Conservation (phyloP, 768 basidiomycete genomes). For the Serendipita vermifera region DNA sequence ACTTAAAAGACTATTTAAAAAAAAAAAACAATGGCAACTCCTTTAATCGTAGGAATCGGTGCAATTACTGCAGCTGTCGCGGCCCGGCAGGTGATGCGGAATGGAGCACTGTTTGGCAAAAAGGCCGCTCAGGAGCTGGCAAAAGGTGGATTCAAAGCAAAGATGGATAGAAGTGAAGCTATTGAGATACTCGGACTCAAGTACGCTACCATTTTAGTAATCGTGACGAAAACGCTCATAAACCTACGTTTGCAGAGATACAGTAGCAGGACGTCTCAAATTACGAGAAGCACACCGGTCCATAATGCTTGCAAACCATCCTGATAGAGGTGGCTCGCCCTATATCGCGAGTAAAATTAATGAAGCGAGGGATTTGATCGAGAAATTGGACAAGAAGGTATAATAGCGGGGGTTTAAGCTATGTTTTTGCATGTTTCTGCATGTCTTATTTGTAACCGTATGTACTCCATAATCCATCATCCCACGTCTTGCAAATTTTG, state of each 20-base stretch:
- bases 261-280: constrained; percentile 53
- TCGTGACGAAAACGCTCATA: not conserved
- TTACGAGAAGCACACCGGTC: constrained; percentile 92
- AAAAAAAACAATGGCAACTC: constrained; percentile 56
- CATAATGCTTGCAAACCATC: constrained; percentile 98
- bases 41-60: constrained; percentile 61
- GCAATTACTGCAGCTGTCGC: constrained; percentile 64
- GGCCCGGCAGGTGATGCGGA: constrained; percentile 56
- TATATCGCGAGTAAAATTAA: constrained; percentile 98
- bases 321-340: constrained; percentile 95
- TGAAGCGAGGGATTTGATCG: constrained; percentile 88
- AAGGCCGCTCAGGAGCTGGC: constrained; percentile 66
- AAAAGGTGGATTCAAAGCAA: constrained; percentile 86
- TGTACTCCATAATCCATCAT: no score
- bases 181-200: constrained; percentile 82
- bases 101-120: constrained; percentile 41
- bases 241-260: constrained; percentile 45
- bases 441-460: not conserved
- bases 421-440: not conserved
- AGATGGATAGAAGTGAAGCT: constrained; percentile 95
- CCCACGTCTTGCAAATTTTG: no score
- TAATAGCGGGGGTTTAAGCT: not conserved
- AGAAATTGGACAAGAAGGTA: constrained; percentile 48
- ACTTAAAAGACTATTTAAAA: no score
- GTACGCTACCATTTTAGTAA: constrained; percentile 33